Percentiles rank a stretch among this genome's conserved stretches.
These are phyloP conservation scores for Kwoniella newhampshirensis DNA, from an alignment of 768 basidiomycete genomes.

Conservation along the genomic window DNA sequence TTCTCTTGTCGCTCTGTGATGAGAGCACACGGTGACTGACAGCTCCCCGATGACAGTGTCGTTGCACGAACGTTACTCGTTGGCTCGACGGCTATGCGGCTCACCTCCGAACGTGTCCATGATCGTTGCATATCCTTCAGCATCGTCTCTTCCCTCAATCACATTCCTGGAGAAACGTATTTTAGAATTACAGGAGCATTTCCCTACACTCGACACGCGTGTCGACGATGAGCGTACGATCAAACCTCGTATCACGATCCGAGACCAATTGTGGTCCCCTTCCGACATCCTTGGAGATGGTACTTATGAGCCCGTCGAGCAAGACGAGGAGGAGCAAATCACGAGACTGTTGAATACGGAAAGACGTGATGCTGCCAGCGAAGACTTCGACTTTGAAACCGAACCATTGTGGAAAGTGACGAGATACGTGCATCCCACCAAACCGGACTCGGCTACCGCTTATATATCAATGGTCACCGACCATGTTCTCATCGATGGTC, in stretches of 20 bases:
- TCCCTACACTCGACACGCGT: slow-evolving; percentile 14
- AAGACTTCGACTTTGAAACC: not conserved
- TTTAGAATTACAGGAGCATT: slow-evolving; percentile 14
- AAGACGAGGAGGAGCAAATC: not conserved
- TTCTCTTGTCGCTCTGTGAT: no score
- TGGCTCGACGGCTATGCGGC: slow-evolving; percentile 12
- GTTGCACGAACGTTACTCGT: slow-evolving; percentile 19
- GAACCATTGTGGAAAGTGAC: slow-evolving; percentile 17
- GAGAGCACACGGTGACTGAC: no score
- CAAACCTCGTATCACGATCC: slow-evolving; percentile 7
- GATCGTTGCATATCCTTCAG: slow-evolving; percentile 7
- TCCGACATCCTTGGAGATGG: slow-evolving; percentile 5
- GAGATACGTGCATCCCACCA: not conserved
- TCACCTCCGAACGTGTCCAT: slow-evolving; percentile 3
- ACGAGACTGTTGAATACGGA: slow-evolving; percentile 2
- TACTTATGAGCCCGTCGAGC: slow-evolving; percentile 1
- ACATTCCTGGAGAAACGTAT: slow-evolving; percentile 8
- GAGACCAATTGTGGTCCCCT: slow-evolving; percentile 8
- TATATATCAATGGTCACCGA: slow-evolving; percentile 18
- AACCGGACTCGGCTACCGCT: not conserved
- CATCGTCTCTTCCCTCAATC: slow-evolving; percentile 5
- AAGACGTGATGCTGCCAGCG: not conserved
- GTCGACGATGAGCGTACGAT: slow-evolving; percentile 10
- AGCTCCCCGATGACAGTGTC: slow-evolving; percentile 15
- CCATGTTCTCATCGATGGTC: slow-evolving; percentile 20